These are phyloP conservation scores for Neonectria coccinea DNA, from an alignment of 2,329 filamentous ascomycete species.

Conservation along the genomic window DNA sequence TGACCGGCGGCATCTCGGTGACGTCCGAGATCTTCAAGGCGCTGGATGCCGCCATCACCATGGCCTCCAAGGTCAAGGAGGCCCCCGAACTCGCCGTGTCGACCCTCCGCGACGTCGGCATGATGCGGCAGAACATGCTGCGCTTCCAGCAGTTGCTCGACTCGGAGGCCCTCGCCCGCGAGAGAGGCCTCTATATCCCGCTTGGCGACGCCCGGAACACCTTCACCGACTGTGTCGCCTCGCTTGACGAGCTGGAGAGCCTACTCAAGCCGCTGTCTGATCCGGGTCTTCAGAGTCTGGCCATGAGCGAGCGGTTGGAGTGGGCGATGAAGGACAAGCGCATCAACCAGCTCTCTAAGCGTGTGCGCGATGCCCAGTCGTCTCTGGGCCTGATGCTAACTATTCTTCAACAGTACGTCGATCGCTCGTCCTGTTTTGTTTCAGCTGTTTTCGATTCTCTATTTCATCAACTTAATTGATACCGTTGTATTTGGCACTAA, in stretches of 20 bases:
- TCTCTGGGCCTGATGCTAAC: conserved; percentile 11
- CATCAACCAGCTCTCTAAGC: conserved; percentile 5
- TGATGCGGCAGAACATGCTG: conserved; percentile 14
- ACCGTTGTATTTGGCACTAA: neutral
- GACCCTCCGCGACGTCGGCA: conserved; percentile 10
- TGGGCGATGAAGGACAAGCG: conserved; percentile 14
- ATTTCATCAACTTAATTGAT: neutral
- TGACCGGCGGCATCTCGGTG: conserved; percentile 11
- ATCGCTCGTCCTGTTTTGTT: neutral
- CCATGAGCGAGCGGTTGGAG: conserved; percentile 11
- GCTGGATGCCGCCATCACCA: conserved; percentile 10
- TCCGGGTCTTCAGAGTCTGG: neutral
- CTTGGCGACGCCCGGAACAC: conserved; percentile 9
- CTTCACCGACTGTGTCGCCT: conserved; percentile 12
- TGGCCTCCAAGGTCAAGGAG: conserved; percentile 10
- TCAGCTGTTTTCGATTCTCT: neutral
- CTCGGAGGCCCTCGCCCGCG: neutral
- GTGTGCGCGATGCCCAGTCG: conserved; percentile 14
- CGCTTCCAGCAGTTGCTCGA: conserved; percentile 12
- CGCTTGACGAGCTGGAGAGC: conserved; percentile 8
- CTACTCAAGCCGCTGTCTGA: conserved; percentile 6
- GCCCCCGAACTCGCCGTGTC: conserved; percentile 9
- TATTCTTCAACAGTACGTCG: conserved; percentile 10
- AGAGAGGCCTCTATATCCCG: conserved; percentile 5
- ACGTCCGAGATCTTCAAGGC: conserved; percentile 15